phyloP scores from a whole-genome alignment of 768 basidiomycete genomes.

The Mycena olivaceomarginata region DNA sequence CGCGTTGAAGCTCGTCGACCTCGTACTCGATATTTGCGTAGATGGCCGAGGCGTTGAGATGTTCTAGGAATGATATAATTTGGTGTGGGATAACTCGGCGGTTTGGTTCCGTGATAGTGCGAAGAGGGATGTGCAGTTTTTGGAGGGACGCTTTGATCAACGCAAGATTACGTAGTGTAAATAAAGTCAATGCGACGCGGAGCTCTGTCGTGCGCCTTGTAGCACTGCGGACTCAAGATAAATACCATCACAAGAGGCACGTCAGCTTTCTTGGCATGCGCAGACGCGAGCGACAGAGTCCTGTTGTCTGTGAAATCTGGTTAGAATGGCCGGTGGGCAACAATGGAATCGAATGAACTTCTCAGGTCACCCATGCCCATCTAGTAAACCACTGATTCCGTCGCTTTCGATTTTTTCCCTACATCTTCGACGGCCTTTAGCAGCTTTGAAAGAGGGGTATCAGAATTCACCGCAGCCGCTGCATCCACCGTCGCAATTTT shows the following conservation, averaged over 20 bases:
- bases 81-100: conserved; percentile 78
- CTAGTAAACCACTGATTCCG: conserved; percentile 90
- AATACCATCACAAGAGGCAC: conserved; percentile 88
- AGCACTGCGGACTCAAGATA: conserved; percentile 90
- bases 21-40: conserved; percentile 95
- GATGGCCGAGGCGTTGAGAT: conserved; percentile 71
- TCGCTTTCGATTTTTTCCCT: conserved; percentile 59
- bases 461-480: conserved; percentile 77
- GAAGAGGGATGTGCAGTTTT: conserved; percentile 83
- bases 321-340: conserved; percentile 10
- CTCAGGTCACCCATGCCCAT: conserved; percentile 94
- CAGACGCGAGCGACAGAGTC: conserved; percentile 84
- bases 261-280: conserved; percentile 70
- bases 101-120: conserved; percentile 70
- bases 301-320: conserved; percentile 80
- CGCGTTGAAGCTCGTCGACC: conserved; percentile 91
- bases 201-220: conserved; percentile 87
- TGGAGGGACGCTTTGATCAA: conserved; percentile 77
- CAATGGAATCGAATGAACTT: conserved; percentile 62
- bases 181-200: conserved; percentile 91
- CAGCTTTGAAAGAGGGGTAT: conserved; percentile 80
- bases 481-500: conserved; percentile 81
- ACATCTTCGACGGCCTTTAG: conserved; percentile 63
- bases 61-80: conserved; percentile 71
- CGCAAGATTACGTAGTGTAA: conserved; percentile 84